These are phyloP conservation scores for Zostera marina DNA, from an alignment of 116 monocot genomes.

Conservation along the genomic window DNA sequence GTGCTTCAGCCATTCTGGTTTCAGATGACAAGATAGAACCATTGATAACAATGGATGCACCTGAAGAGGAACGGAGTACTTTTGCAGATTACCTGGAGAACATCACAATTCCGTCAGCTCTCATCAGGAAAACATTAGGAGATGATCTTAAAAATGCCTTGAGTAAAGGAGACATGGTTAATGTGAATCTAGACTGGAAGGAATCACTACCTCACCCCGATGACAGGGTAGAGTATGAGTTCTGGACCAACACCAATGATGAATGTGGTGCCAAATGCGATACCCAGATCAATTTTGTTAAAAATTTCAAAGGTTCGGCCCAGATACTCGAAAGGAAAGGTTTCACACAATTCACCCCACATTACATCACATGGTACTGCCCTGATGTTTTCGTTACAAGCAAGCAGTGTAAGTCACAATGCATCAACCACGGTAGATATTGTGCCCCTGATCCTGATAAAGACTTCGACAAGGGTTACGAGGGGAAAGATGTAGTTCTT, in stretches of 20 bases:
- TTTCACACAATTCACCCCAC: conserved; percentile 87
- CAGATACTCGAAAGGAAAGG: conserved; percentile 82
- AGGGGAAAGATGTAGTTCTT: conserved; percentile 93
- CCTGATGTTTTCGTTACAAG: conserved; percentile 67
- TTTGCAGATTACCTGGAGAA: conserved; percentile 43
- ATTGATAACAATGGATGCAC: conserved; percentile 94
- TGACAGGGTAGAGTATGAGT: conserved; percentile 82
- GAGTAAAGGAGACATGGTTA: conserved; percentile 68
- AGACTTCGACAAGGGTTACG: conserved; percentile 89
- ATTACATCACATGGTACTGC: conserved; percentile 98
- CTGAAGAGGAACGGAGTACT: conserved; percentile 69
- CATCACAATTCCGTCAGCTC: conserved; percentile 66
- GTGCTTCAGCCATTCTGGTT: conserved; percentile 89
- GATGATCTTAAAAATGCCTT: conserved; percentile 59
- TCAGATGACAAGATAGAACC: conserved; percentile 83
- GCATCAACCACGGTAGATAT: conserved; percentile 94
- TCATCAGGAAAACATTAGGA: conserved; percentile 54
- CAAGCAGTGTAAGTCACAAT: conserved; percentile 95
- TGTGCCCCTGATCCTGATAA: conserved; percentile 97
- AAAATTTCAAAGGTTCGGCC: conserved; percentile 83
- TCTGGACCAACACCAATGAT: conserved; percentile 90
- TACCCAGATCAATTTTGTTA: conserved; percentile 75
- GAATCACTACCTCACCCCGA: conserved; percentile 88
- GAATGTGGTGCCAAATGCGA: conserved; percentile 91
- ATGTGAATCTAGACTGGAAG: conserved; percentile 84